phyloP scores from a whole-genome alignment of 2,329 filamentous ascomycete species.

The Colletotrichum plurivorum region DNA sequence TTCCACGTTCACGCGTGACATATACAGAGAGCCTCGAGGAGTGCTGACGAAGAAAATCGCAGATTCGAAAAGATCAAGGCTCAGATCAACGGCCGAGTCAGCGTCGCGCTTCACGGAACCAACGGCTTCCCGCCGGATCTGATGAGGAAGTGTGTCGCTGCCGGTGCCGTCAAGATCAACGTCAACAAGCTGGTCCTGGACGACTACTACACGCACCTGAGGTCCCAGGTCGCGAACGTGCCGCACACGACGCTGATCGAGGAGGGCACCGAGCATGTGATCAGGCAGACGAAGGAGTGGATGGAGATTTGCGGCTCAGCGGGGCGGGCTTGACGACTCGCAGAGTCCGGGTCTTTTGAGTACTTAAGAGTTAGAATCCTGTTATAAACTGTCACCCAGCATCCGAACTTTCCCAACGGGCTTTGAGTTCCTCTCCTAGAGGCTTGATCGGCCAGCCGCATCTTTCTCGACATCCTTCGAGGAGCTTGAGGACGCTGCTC shows the following conservation, averaged over 20 bases:
- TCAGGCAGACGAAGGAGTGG: slow-evolving; percentile 24
- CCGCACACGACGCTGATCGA: slow-evolving; percentile 53
- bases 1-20: background rate
- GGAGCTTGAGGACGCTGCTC: slow-evolving; percentile 2
- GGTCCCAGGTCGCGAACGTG: slow-evolving; percentile 49
- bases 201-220: slow-evolving; percentile 54
- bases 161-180: slow-evolving; percentile 64
- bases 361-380: no score
- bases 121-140: slow-evolving; percentile 60
- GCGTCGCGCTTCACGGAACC: slow-evolving; percentile 62
- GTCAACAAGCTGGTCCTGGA: slow-evolving; percentile 61
- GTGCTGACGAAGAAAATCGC: background rate
- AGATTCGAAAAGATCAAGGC: slow-evolving; percentile 23
- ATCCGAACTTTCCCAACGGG: slow-evolving; percentile 18
- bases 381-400: background rate
- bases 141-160: slow-evolving; percentile 59
- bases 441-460: slow-evolving; percentile 32
- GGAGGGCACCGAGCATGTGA: slow-evolving; percentile 51
- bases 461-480: slow-evolving; percentile 23
- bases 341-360: no score
- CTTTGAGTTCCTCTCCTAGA: slow-evolving; percentile 25
- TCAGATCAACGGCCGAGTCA: slow-evolving; percentile 24
- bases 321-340: slow-evolving; percentile 8
- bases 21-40: no score
- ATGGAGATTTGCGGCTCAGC: slow-evolving; percentile 31